Conservation (phyloP, 2,329 filamentous ascomycete species). For the Rutstroemia sydowiana region DNA sequence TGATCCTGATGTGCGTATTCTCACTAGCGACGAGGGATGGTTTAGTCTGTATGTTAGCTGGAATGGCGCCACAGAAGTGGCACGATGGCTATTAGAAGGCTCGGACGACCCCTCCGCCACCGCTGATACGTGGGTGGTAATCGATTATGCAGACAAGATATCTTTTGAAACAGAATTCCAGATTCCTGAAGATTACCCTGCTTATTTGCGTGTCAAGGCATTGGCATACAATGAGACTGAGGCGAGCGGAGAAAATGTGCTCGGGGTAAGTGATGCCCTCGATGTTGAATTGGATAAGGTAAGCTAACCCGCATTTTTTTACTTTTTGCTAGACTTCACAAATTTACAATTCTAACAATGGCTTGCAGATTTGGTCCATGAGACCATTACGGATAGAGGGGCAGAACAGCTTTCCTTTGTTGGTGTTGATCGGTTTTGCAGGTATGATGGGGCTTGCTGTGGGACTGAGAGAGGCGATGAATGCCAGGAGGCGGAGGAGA, state of each 20-base stretch:
- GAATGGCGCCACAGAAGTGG: conserved; percentile 44
- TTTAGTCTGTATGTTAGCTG: conserved; percentile 44
- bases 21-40: conserved; percentile 22
- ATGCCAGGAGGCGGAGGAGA: conserved; percentile 1
- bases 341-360: conserved; percentile 3
- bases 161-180: conserved; percentile 5
- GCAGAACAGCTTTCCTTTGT: not conserved
- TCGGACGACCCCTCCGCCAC: not conserved
- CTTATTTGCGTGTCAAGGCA: conserved; percentile 4
- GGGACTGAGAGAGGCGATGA: conserved; percentile 2
- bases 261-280: conserved; percentile 4
- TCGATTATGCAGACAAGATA: conserved; percentile 4
- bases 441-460: not conserved
- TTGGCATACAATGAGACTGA: not conserved
- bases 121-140: not conserved
- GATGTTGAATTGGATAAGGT: conserved; percentile 6
- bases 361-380: conserved; percentile 5
- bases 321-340: not conserved
- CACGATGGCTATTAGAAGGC: conserved; percentile 32
- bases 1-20: conserved; percentile 32
- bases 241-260: not conserved
- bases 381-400: conserved; percentile 2
- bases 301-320: not conserved
- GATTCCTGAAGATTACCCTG: not conserved
- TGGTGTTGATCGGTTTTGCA: not conserved